phyloP scores from a whole-genome alignment of 805 yeast genomes.

The Barnettozyma sucrosica region DNA sequence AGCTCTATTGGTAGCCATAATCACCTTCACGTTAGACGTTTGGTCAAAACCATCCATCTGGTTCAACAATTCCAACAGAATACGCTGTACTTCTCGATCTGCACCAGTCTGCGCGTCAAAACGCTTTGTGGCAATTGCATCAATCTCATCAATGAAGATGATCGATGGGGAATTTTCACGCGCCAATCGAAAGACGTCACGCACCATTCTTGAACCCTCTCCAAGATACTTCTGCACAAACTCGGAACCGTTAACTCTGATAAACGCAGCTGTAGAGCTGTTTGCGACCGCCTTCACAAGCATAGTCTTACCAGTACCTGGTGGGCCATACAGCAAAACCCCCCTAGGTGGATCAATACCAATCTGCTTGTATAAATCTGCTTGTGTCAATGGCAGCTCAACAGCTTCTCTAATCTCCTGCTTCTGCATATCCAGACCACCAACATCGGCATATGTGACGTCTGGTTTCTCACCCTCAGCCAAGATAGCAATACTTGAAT shows the following conservation, averaged over 20 bases:
- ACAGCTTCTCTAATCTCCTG: constrained; percentile 99
- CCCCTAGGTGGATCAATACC: constrained; percentile 99
- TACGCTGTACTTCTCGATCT: constrained; percentile 98
- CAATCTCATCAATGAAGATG: constrained; percentile 96
- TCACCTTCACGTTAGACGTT: constrained; percentile 89
- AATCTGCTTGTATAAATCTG: constrained; percentile 91
- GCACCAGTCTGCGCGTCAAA: constrained; percentile 99
- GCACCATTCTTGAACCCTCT: constrained; percentile 99
- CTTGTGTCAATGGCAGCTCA: constrained; percentile 92
- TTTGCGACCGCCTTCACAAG: constrained; percentile 98
- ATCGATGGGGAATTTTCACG: constrained; percentile 96
- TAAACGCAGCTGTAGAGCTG: constrained; percentile 90
- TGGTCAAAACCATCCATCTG: constrained; percentile 99
- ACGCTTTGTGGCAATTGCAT: constrained; percentile 98
- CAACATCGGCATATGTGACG: constrained; percentile 94
- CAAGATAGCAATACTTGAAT: constrained; percentile 89
- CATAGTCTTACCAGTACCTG: constrained; percentile 99
- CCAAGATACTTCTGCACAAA: constrained; percentile 97
- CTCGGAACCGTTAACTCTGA: constrained; percentile 96
- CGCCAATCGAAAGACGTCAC: constrained; percentile 96
- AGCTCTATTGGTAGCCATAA: constrained; percentile 99
- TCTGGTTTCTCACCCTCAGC: constrained; percentile 92
- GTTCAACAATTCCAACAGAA: constrained; percentile 86
- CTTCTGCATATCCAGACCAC: constrained; percentile 98
- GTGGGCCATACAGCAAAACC: constrained; percentile 96